Evolutionary conservation across 1,139 yeast species (phyloP).

Genomic region (Scheffersomyces illinoinensis): DNA sequence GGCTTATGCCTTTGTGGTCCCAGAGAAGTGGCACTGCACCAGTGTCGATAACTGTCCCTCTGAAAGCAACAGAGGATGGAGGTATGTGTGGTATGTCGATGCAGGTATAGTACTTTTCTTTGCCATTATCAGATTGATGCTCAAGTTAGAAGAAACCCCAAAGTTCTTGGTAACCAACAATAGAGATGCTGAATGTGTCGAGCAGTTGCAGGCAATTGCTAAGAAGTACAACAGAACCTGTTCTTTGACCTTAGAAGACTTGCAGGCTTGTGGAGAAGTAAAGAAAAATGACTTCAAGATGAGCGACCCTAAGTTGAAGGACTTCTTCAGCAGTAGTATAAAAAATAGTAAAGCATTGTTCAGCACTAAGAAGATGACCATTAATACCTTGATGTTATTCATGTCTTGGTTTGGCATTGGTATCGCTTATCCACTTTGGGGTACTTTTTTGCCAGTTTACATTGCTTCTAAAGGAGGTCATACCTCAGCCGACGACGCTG

Average conservation of each 20-base stretch:
- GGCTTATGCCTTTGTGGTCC: conserved; percentile 28
- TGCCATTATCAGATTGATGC: conserved; percentile 21
- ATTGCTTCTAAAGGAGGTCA: conserved; percentile 44
- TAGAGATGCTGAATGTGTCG: conserved; percentile 28
- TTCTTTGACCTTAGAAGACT: conserved; percentile 24
- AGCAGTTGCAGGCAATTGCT: conserved; percentile 20
- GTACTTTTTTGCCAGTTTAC: conserved; percentile 6
- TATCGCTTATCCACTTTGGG: conserved; percentile 7
- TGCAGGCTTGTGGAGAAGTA: conserved; percentile 22
- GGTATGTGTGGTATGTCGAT: conserved; percentile 30
- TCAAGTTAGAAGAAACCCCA: conserved; percentile 28
- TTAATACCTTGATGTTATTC: conserved; percentile 41
- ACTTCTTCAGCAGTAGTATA: conserved; percentile 1
- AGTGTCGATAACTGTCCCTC: conserved; percentile 23
- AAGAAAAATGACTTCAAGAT: conserved; percentile 5
- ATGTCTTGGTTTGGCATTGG: conserved; percentile 22
- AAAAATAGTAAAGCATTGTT: conserved; percentile 38
- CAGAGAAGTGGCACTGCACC: conserved; percentile 16
- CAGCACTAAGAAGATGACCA: conserved; percentile 34
- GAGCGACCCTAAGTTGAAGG: not conserved
- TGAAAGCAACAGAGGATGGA: conserved; percentile 27
- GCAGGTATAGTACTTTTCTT: conserved; percentile 24
- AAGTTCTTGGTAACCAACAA: conserved; percentile 27
- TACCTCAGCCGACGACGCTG: conserved; percentile 18
- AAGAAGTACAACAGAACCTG: conserved; percentile 22